Base-by-base conservation (phyloP, 257 asterid species). In the Solanum stenotomum region DNA sequence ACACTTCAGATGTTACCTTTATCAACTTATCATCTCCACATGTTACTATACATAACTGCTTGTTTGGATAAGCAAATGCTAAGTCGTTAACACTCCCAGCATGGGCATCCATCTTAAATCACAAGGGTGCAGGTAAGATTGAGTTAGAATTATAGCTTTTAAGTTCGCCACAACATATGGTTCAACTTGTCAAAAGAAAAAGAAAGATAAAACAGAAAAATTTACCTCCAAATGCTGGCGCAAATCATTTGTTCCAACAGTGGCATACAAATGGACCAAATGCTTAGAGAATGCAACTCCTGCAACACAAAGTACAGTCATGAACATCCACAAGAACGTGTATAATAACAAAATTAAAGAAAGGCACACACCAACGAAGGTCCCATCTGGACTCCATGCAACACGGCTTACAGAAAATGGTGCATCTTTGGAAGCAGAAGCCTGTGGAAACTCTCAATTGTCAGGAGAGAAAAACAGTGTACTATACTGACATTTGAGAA, bases 21-120 rank as follows among this genome's bases (percentile, higher is more conserved):
- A 96, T 96, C 92, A 95, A 85, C 92, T 96, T 95, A 91, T 96
- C 99, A 94, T 97, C 99, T 83, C 99, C 99, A 91, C 99, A 97
- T 35, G 99, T 96, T 38, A 96, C 95, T 14, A 96, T 91, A 89
- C 99, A 97, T 33, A 93, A 93, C 91, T 94, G 99, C 91, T 97
- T 96, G 91, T 96, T 97, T 86, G 99, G 99, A 91, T 94, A 94
- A 84, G 99, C 98, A 90, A 97, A 97, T 88, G 98, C 99, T 75
- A 97, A 92, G 91, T 96, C 99, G 72, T 97, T 97, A 72, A 97
- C 99, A 84, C 94, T 95, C 89, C 99, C 99, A 87, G 90, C 89
- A 87, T 97, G 99, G 52, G 52, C 83, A 90, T 97, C 99, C 78
- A 97, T 94, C 99, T 97, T 91, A 92, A 91, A 46, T 75, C 76